A percentile compares a stretch with the other conserved stretches of the same genome.
Evolutionary conservation across 2,329 filamentous ascomycete genomes (phyloP).

Genomic region (Aspergillus sergii): DNA sequence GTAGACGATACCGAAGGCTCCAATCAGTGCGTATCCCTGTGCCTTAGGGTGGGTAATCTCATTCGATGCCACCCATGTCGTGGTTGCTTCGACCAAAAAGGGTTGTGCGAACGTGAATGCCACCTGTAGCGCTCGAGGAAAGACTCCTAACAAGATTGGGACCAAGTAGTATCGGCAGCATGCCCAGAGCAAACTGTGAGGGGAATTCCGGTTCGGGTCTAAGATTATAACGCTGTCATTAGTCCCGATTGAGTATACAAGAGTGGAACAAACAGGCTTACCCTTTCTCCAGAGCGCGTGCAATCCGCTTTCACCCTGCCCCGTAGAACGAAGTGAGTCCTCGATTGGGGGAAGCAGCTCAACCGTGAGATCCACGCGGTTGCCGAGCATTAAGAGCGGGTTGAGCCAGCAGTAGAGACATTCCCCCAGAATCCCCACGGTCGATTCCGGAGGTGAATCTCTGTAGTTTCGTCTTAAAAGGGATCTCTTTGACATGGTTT

Average conservation of each 20-base stretch:
- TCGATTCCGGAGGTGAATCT: background rate
- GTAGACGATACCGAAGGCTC: background rate
- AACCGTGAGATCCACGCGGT: conserved; percentile 35
- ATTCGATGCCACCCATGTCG: background rate
- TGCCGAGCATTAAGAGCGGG: conserved; percentile 31
- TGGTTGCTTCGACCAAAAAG: conserved; percentile 40
- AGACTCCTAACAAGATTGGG: background rate
- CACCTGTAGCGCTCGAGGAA: background rate
- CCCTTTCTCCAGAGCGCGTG: background rate
- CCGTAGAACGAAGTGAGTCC: conserved; percentile 17
- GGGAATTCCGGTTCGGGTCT: background rate
- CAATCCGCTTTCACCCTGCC: background rate
- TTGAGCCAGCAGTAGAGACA: conserved; percentile 33
- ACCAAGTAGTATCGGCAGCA: background rate
- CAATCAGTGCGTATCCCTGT: background rate
- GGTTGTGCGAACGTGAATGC: conserved; percentile 52
- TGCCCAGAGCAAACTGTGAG: background rate
- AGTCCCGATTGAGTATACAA: background rate
- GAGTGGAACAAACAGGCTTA: background rate
- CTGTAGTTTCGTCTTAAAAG: background rate
- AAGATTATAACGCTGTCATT: background rate
- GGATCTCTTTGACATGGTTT: background rate
- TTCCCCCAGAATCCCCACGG: background rate
- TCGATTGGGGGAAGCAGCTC: conserved; percentile 47
- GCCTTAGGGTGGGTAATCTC: background rate